phyloP scores from a whole-genome alignment of 805 yeast species.

The Saccharomycopsis synnaedendra region DNA sequence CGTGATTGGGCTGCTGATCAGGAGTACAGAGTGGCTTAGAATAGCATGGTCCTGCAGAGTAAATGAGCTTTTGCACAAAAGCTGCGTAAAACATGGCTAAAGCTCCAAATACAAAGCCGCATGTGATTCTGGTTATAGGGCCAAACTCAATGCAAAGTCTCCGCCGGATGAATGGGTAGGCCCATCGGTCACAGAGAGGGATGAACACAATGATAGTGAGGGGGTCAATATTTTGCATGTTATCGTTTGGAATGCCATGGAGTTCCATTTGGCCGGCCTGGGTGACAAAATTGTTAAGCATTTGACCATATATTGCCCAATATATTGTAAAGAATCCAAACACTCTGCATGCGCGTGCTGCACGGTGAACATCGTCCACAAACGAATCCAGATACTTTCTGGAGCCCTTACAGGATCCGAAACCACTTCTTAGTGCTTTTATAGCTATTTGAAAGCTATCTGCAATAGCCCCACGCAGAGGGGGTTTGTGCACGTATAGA shows the following conservation, averaged over 20 bases:
- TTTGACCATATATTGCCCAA: conserved; percentile 67
- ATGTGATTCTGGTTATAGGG: conserved; percentile 62
- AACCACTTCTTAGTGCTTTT: conserved; percentile 34
- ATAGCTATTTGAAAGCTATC: conserved; percentile 36
- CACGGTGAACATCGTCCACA: conserved; percentile 61
- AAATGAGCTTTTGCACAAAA: conserved; percentile 59
- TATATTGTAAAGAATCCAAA: conserved; percentile 61
- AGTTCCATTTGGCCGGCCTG: conserved; percentile 67
- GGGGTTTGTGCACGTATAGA: conserved; percentile 45
- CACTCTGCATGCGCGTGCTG: conserved; percentile 62
- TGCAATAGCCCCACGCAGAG: conserved; percentile 49
- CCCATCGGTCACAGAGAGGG: conserved; percentile 52
- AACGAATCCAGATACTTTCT: conserved; percentile 38
- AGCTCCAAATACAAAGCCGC: conserved; percentile 58
- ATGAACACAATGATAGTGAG: conserved; percentile 67
- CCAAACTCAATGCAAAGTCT: conserved; percentile 30
- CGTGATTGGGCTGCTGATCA: conserved; percentile 34
- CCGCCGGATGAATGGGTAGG: conserved; percentile 43
- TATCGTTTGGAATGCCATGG: conserved; percentile 73
- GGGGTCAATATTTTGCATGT: conserved; percentile 67
- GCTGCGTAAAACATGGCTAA: conserved; percentile 67
- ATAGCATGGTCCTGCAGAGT: conserved; percentile 65
- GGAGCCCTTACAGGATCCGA: conserved; percentile 48
- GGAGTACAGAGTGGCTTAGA: conserved; percentile 43
- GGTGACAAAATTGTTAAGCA: conserved; percentile 57